Percentiles rank a stretch among this genome's conserved stretches.
phyloP scores from a whole-genome alignment of 1,284 basidiomycete species.

The Stygiomarasmius scandens region DNA sequence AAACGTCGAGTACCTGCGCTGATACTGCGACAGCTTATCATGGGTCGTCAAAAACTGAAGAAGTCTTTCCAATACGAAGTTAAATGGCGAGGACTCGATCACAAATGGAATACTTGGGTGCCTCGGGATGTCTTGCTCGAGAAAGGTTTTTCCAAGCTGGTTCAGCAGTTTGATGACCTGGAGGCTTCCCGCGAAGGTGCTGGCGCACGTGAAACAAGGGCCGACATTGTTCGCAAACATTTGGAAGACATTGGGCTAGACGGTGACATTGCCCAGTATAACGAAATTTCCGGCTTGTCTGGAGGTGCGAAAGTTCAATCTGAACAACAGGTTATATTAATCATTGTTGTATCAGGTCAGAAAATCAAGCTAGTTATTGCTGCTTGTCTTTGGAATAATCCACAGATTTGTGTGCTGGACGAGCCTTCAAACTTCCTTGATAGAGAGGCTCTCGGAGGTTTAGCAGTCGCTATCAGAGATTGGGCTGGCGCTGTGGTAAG shows the following conservation, averaged over 20 bases:
- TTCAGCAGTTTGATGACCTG: conserved; percentile 96
- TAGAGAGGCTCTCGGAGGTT: conserved; percentile 85
- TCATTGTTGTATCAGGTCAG: conserved; percentile 57
- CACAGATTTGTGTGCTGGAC: conserved; percentile 86
- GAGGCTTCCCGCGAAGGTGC: conserved; percentile 95
- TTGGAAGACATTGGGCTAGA: conserved; percentile 95
- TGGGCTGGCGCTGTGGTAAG: conserved; percentile 93
- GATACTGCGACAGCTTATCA: conserved; percentile 61
- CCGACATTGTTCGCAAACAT: conserved; percentile 83
- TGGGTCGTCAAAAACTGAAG: conserved; percentile 98
- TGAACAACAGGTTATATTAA: conserved; percentile 7
- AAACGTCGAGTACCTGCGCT: conserved; percentile 12
- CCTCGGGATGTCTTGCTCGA: conserved; percentile 86
- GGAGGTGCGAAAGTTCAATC: conserved; percentile 59
- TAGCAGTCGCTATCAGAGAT: conserved; percentile 94
- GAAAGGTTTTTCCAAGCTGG: conserved; percentile 90
- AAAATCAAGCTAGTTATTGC: conserved; percentile 98
- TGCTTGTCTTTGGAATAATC: conserved; percentile 94
- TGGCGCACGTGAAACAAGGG: conserved; percentile 83
- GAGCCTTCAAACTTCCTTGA: conserved; percentile 99
- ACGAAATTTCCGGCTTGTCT: conserved; percentile 89
- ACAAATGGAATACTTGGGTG: conserved; percentile 94
- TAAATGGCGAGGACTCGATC: conserved; percentile 95
- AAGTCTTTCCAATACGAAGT: conserved; percentile 95
- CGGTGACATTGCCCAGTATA: conserved; percentile 96